Evolutionary conservation across 208 protist species (phyloP).

Genomic region (Crithidia mellificae): DNA sequence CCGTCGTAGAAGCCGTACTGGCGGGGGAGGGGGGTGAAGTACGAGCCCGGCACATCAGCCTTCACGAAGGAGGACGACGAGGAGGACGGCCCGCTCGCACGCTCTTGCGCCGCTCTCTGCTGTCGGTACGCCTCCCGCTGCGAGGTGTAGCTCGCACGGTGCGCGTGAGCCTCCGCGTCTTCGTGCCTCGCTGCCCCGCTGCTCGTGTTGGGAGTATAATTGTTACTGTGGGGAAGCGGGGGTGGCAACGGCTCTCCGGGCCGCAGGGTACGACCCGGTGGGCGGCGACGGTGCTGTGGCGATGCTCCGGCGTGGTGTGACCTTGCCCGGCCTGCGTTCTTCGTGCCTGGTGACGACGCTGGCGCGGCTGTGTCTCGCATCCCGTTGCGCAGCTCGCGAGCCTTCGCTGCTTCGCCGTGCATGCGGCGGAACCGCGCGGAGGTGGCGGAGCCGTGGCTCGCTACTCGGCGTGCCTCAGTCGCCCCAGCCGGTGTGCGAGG

Average conservation of each 20-base stretch:
- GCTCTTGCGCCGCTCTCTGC: constrained; percentile 17
- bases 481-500: constrained; percentile 2
- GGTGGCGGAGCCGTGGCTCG: neutral
- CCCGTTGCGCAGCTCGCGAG: neutral
- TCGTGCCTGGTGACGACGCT: too few species aligned
- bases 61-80: neutral
- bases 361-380: neutral
- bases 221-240: neutral
- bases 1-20: constrained; percentile 71
- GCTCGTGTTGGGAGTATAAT: too few species aligned
- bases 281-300: neutral
- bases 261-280: constrained; percentile 9
- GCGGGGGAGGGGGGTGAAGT: constrained; percentile 64
- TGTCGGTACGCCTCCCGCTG: constrained; percentile 33
- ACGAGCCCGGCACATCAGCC: constrained; percentile 42
- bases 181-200: neutral
- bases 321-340: neutral
- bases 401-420: neutral
- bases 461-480: constrained; percentile 8
- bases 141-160: constrained; percentile 24
- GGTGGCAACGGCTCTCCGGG: constrained; percentile 26
- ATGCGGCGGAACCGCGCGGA: neutral
- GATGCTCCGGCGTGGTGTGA: too few species aligned
- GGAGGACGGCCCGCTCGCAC: constrained; percentile 17
- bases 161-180: neutral